These are phyloP conservation scores for Plasmodium coatneyi DNA, from an alignment of 169 alveolate species.

Conservation along the genomic window DNA sequence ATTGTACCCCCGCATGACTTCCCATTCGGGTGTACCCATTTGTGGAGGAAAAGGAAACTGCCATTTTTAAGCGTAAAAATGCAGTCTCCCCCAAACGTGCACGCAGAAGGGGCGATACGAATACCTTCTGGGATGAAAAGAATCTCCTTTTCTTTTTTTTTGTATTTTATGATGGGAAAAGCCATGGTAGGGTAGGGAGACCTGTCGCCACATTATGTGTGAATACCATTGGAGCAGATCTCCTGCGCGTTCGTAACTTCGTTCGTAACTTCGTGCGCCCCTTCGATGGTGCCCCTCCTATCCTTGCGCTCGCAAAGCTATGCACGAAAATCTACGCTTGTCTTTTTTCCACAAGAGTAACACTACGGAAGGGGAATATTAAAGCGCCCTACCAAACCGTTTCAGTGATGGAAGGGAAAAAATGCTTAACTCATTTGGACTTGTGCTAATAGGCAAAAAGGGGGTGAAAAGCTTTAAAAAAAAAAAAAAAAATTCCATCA, in stretches of 20 bases:
- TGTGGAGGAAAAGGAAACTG: background rate
- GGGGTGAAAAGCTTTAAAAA: background rate
- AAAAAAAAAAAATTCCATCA: background rate
- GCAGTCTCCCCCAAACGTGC: background rate
- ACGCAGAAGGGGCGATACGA: background rate
- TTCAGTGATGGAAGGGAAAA: background rate
- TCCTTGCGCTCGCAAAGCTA: background rate
- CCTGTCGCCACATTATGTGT: background rate
- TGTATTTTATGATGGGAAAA: background rate
- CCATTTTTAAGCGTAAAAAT: background rate
- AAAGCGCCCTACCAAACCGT: background rate
- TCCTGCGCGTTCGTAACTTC: background rate
- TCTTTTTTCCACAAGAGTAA: background rate
- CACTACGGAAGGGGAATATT: background rate
- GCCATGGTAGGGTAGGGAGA: background rate
- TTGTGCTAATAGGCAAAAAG: background rate
- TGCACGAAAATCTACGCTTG: background rate
- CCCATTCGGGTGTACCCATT: background rate
- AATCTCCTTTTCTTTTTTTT: background rate
- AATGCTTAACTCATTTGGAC: background rate
- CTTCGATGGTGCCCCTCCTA: background rate
- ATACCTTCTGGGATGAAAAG: background rate
- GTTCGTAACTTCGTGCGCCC: background rate
- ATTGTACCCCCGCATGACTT: background rate
- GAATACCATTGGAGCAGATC: background rate